These are phyloP conservation scores for Priceomyces melissophilus DNA, from an alignment of 805 yeast species.

Conservation along the genomic window DNA sequence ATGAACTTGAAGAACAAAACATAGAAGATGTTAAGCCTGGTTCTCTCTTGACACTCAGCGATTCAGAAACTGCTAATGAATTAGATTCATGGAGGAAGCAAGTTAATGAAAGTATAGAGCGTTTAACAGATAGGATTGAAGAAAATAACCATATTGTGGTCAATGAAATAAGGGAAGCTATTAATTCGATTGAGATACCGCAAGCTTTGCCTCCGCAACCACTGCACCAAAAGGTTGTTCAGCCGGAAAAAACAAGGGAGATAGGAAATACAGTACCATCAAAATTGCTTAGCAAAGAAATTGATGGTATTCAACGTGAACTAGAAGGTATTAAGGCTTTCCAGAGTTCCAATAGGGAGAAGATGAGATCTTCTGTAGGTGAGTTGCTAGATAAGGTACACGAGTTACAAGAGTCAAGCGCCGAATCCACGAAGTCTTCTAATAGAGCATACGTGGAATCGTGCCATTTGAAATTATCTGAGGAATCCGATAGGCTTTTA, in stretches of 20 bases:
- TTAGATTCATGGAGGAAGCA: conserved; percentile 17
- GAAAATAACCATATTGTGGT: conserved; percentile 10
- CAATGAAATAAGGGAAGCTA: conserved; percentile 15
- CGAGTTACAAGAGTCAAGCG: conserved; percentile 48
- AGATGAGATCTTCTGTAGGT: conserved; percentile 41
- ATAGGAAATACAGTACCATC: background rate
- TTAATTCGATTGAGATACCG: conserved; percentile 19
- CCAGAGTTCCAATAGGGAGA: conserved; percentile 42
- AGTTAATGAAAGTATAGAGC: conserved; percentile 18
- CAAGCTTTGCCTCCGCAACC: conserved; percentile 6
- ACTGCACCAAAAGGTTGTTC: conserved; percentile 4
- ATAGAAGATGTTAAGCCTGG: conserved; percentile 60
- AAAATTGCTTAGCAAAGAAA: conserved; percentile 18
- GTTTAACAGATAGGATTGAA: conserved; percentile 17
- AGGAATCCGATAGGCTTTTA: conserved; percentile 69
- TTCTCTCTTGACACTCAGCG: conserved; percentile 55
- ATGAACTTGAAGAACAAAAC: conserved; percentile 73
- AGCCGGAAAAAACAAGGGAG: conserved; percentile 1
- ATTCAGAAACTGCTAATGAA: conserved; percentile 23
- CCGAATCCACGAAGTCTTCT: conserved; percentile 34
- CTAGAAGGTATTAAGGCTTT: conserved; percentile 57
- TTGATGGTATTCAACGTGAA: conserved; percentile 53
- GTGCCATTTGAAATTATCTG: conserved; percentile 69
- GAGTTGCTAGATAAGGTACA: conserved; percentile 44
- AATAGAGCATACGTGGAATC: conserved; percentile 65